These are phyloP conservation scores for Ogataea wickerhamii DNA, from an alignment of 805 yeast species.

Conservation along the genomic window DNA sequence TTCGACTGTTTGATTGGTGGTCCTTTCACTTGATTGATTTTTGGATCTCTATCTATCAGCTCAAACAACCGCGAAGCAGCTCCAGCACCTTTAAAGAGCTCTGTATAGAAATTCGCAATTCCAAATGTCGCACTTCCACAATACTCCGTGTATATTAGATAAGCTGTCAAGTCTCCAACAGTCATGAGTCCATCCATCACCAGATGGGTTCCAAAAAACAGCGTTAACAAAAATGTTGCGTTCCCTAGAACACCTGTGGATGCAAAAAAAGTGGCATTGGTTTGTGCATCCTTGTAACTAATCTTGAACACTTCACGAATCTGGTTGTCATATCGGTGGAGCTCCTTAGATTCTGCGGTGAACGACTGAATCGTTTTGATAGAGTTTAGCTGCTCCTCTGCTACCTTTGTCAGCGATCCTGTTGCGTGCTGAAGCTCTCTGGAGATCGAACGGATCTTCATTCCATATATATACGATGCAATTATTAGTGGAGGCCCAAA, in stretches of 20 bases:
- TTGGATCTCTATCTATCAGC: slow-evolving; percentile 72
- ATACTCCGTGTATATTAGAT: slow-evolving; percentile 92
- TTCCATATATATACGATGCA: slow-evolving; percentile 82
- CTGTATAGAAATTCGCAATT: slow-evolving; percentile 85
- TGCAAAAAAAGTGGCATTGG: slow-evolving; percentile 76
- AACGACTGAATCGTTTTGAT: slow-evolving; percentile 86
- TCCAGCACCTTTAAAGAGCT: slow-evolving; percentile 95
- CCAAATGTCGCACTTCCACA: slow-evolving; percentile 93
- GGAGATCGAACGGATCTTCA: slow-evolving; percentile 70
- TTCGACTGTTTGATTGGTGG: slow-evolving; percentile 37
- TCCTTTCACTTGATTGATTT: slow-evolving; percentile 69
- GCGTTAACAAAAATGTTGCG: slow-evolving; percentile 66
- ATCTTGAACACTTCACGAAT: slow-evolving; percentile 64
- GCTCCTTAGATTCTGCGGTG: slow-evolving; percentile 79
- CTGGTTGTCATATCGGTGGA: slow-evolving; percentile 68
- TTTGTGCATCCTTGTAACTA: slow-evolving; percentile 77
- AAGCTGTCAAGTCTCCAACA: slow-evolving; percentile 86
- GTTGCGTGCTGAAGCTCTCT: slow-evolving; percentile 78
- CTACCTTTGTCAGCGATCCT: slow-evolving; percentile 83
- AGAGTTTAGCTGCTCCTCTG: slow-evolving; percentile 87
- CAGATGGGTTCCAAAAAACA: slow-evolving; percentile 77
- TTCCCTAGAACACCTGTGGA: slow-evolving; percentile 84
- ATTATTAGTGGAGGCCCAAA: slow-evolving; percentile 81
- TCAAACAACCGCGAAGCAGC: slow-evolving; percentile 93
- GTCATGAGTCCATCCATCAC: slow-evolving; percentile 71